Base-by-base conservation (phyloP, 148 eudicot genomes). In the Arctostaphylos glauca region DNA sequence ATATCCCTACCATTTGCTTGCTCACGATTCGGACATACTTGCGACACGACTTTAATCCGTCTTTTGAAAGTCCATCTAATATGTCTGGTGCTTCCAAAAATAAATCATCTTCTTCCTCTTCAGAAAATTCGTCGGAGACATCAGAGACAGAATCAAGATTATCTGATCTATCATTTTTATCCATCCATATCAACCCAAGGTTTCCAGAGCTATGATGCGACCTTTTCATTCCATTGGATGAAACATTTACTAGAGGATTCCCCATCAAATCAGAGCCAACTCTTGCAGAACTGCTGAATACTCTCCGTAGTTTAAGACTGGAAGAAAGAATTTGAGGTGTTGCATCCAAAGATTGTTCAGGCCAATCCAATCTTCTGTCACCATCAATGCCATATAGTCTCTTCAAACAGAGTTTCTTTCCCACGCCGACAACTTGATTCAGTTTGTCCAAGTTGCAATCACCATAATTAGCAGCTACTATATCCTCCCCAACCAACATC, bases 1-100 rank as follows among this genome's bases (percentile, higher is more conserved):
- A 93, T 85, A 96, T 94, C 49, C 99, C 99, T 7, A 94, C 95
- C 99, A 96, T 96, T 85, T 96, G 98, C 89, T 96, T 96, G 81
- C 99, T 94, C 66, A 96, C 93, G n/a, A 96, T 90, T 60, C 98
- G 87, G 2, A 93, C 94, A 85, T 94, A 96, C 80, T 74, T 88
- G 74, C 89, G 89, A 78, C 73, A 80, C 1, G 85, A n/a, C 23
- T 83, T 84, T 8, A 12, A 66, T 62, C 72, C 68, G 54, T 85
- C 87, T 47, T 76, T 77, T 0, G 73, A 21, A 82, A 55, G 78
- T n/a, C 59, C 81, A 12, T 78, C 31, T 58, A 66, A 48, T 7
- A 80, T 75, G 79, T 84, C 87, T 7, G 87, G 79, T 46, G 83
- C 46, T 64, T 88, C 92, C n/a, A 31, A 84, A 68, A 89, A 88